Base-by-base conservation (phyloP, 352 stramenopile species). In the Halophytophthora batemanensis region DNA sequence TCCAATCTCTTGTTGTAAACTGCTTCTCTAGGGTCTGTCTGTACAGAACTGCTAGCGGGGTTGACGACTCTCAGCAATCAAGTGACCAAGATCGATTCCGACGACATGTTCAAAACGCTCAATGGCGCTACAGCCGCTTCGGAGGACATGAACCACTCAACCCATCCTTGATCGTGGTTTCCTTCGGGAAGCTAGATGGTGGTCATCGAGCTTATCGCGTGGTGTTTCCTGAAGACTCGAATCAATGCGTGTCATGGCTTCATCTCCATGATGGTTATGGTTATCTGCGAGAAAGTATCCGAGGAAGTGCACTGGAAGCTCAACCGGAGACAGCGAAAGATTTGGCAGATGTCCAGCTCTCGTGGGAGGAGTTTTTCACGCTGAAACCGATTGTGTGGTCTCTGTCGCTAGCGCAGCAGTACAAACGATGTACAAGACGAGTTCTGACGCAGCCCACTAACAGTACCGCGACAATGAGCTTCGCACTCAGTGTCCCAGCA, bases 171-270 rank as follows among this genome's bases (percentile, higher is more conserved):
- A 41, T 66, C 14, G 31, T 84, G 33, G 59, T 53, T 11, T 73
- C 68, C 0, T 74, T 71, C 36, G 50, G 52, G 15, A 37, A 50
- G 25, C 11, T 69, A 19, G 50, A 68, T 28, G 35, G 45, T 18
- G 63, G 74, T 12, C 53, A 76, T 41, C 65, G 56, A 18, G 57
- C 60, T 13, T 80, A 78, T 38, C 46, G 31, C 14, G 37, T 68
- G 13, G 42, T 37, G 2, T 15, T 60, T 61, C 31, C 22, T 14
- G 37, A 58, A 47, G 37, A 45, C 28, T 44, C 45, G 17, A 18
- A 17, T 1, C 38, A 10, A 15, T 6, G n/a, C 12, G 14, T 49
- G 17, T 23, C 54, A 31, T 11, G 42, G 50, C 10, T 62, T 38
- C 25, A 61, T 3, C 3, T 38, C n/a, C 33, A 38, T 17, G 33